A percentile compares a stretch with the other conserved stretches of the same genome.
Evolutionary conservation across 2,329 filamentous ascomycete genomes (phyloP).

Genomic region (Colletotrichum sp.): DNA sequence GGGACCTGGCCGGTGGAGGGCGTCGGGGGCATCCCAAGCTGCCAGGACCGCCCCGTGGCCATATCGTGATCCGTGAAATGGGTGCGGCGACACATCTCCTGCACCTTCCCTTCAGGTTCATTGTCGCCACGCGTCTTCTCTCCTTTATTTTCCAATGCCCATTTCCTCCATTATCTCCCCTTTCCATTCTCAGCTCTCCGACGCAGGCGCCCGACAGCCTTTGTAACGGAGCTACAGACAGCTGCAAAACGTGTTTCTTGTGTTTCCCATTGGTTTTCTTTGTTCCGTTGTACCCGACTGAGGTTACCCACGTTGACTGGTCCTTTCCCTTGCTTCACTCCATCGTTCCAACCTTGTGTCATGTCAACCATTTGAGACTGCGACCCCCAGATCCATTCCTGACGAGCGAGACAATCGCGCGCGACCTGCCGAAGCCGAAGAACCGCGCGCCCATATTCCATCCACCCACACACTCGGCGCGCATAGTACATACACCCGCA

Average conservation of each 20-base stretch:
- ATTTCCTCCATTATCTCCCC: background rate
- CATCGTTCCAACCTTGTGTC: background rate
- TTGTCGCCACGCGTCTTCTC: constrained; percentile 18
- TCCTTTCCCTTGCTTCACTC: background rate
- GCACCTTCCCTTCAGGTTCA: background rate
- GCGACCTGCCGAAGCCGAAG: background rate
- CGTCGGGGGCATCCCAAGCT: background rate
- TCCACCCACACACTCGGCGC: background rate
- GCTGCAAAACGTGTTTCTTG: background rate
- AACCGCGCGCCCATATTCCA: background rate
- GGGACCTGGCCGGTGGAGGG: background rate
- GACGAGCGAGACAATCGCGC: constrained; percentile 9
- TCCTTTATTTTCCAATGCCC: background rate
- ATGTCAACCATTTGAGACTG: background rate
- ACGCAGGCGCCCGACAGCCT: background rate
- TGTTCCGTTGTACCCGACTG: background rate
- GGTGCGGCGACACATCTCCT: background rate
- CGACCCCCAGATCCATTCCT: background rate
- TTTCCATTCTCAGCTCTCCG: background rate
- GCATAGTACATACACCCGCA: background rate
- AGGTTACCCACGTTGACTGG: background rate
- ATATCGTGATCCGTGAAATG: constrained; percentile 17
- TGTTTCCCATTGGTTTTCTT: background rate
- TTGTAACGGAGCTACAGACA: background rate
- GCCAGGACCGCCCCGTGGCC: background rate